Percentiles rank a stretch among this genome's conserved stretches.
Evolutionary conservation across 371 early-diverging fungal species (phyloP).

Genomic region (Cladochytrium tenue): DNA sequence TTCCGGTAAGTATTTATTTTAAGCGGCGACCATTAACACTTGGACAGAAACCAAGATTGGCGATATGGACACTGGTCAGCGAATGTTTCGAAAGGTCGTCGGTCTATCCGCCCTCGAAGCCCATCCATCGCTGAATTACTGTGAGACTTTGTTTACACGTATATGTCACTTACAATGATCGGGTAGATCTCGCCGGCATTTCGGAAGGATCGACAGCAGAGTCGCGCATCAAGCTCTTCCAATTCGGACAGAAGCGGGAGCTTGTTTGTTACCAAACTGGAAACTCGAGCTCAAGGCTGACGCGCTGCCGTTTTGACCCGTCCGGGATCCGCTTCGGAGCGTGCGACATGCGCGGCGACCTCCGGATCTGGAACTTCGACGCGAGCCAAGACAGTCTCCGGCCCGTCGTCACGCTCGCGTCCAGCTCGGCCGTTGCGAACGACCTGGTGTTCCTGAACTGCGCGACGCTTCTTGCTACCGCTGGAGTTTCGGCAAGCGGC

Average conservation of each 20-base stretch:
- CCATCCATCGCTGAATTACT: conserved; percentile 51
- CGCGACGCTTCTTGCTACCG: conserved; percentile 73
- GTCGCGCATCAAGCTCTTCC: conserved; percentile 46
- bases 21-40: not conserved
- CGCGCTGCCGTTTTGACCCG: conserved; percentile 57
- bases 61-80: conserved; percentile 24
- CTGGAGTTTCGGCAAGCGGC: conserved; percentile 67
- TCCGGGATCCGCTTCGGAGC: conserved; percentile 79
- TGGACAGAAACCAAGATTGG: not conserved
- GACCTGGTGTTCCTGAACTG: conserved; percentile 76
- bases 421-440: conserved; percentile 65
- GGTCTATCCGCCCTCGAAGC: conserved; percentile 44
- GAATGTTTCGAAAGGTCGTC: conserved; percentile 28
- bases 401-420: conserved; percentile 55
- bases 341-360: conserved; percentile 65
- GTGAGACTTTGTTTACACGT: conserved; percentile 12
- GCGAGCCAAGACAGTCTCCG: conserved; percentile 63
- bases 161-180: not conserved
- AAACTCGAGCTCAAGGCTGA: conserved; percentile 31
- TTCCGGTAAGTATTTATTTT: conserved; percentile 19
- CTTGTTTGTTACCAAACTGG: conserved; percentile 41
- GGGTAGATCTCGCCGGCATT: conserved; percentile 38
- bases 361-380: conserved; percentile 76
- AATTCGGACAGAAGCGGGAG: conserved; percentile 49
- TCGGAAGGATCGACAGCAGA: conserved; percentile 28